Base-by-base conservation (phyloP, 768 basidiomycete genomes). In the Russula sp. region DNA sequence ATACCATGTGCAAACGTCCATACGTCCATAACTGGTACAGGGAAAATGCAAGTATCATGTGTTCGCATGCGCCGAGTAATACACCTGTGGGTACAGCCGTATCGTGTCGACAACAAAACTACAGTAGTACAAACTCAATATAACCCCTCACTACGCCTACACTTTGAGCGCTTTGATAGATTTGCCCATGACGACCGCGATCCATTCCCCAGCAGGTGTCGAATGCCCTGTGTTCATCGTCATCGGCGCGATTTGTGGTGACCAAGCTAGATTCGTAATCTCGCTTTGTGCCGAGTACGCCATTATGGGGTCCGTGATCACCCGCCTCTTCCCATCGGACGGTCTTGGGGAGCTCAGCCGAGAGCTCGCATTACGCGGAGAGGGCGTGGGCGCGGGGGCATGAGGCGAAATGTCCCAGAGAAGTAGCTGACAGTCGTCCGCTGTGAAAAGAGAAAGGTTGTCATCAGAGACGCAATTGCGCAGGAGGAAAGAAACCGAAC, bases 401-500 rank as follows among this genome's bases (percentile, higher is more conserved):
- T 86, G 79, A 58, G 79, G 78, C 63, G 86, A 79, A 50, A 97
- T 82, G 73, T 98, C 95, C 92, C 95, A 98, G 16, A 98, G 74
- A 11, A 97, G 78, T n/a, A 97, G 79, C 76, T 96, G 94, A 67
- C 89, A 90, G 76, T 98, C 95, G 73, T 98, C 95, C 61, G 86
- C 94, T 97, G 72, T 18, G 67, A 16, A 64, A 34, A 42, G 66
- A 59, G 14, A 46, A 50, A 13, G 60, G 40, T 20, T 36, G 24
- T 40, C 55, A 55, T 46, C 40, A 64, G 34, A 16, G n/a, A 28
- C 22, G 20, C 38, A 9, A 52, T 18, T 10, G 10, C 20, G 13
- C 1, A 18, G 18, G 46, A 3, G 40, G 11, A 46, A 7, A 7
- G 46, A 63, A 56, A 51, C 46, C 32, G 49, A 26, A n/a, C 2